Conservation (phyloP, 805 yeast species). For the Cyberlindnera amylophila region DNA sequence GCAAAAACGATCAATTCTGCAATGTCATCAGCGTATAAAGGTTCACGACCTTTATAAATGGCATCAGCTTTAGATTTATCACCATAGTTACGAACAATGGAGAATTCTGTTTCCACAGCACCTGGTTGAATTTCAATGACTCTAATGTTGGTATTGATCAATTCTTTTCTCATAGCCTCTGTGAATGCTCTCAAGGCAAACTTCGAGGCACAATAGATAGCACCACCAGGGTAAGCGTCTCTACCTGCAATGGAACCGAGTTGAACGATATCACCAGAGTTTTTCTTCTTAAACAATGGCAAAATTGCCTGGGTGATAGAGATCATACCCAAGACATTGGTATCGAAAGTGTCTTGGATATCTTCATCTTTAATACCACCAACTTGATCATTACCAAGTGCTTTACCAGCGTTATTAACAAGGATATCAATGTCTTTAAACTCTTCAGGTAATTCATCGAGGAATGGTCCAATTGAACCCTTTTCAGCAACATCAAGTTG, state of each 20-base stretch:
- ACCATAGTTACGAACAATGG: conserved; percentile 56
- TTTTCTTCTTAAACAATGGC: conserved; percentile 64
- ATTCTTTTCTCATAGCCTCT: conserved; percentile 69
- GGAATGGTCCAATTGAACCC: conserved; percentile 47
- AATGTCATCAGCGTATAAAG: conserved; percentile 54
- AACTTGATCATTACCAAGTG: conserved; percentile 72
- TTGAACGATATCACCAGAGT: conserved; percentile 70
- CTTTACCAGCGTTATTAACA: conserved; percentile 76
- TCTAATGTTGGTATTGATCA: conserved; percentile 63
- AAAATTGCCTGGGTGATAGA: conserved; percentile 78
- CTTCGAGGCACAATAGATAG: conserved; percentile 73
- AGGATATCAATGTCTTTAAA: conserved; percentile 64
- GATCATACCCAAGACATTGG: conserved; percentile 85
- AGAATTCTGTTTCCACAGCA: conserved; percentile 65
- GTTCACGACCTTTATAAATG: conserved; percentile 53
- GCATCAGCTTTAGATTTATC: conserved; percentile 49
- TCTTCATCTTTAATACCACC: conserved; percentile 66
- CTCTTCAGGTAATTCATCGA: conserved; percentile 51
- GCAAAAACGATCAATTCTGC: conserved; percentile 60
- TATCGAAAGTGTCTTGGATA: conserved; percentile 70
- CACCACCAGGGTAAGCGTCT: conserved; percentile 76
- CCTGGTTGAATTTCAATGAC: conserved; percentile 69
- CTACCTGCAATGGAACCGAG: conserved; percentile 78
- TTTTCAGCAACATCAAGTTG: conserved; percentile 56
- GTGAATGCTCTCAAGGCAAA: conserved; percentile 71